phyloP scores from a whole-genome alignment of 257 asterid genomes.

The Ocimum tenuiflorum region DNA sequence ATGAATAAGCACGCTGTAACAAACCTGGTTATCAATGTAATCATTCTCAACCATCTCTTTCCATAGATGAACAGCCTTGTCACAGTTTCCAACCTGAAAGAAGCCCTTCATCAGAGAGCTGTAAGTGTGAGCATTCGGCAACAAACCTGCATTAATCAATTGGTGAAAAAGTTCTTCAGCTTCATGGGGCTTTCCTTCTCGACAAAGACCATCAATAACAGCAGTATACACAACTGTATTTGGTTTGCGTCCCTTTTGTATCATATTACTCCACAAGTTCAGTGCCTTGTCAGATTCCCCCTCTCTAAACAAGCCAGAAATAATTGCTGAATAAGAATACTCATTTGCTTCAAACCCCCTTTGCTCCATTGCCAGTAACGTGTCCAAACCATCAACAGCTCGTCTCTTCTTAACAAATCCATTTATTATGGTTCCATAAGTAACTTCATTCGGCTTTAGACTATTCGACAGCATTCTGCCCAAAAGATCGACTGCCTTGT shows the following conservation, averaged over 20 bases:
- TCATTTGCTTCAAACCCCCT: slow-evolving; percentile 54
- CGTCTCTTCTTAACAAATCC: slow-evolving; percentile 73
- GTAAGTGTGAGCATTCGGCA: slow-evolving; percentile 65
- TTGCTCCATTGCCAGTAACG: slow-evolving; percentile 62
- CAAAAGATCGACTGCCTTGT: slow-evolving; percentile 68
- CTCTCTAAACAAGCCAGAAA: slow-evolving; percentile 78
- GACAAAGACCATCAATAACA: slow-evolving; percentile 79
- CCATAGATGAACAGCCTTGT: slow-evolving; percentile 67
- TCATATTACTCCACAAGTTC: slow-evolving; percentile 55
- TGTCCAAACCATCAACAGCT: slow-evolving; percentile 52
- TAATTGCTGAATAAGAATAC: slow-evolving; percentile 65
- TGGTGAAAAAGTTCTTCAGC: slow-evolving; percentile 50
- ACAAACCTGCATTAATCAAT: slow-evolving; percentile 51
- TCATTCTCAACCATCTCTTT: slow-evolving; percentile 51
- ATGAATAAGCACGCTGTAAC: slow-evolving; percentile 67
- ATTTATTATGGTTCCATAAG: slow-evolving; percentile 73
- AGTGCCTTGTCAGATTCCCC: slow-evolving; percentile 59
- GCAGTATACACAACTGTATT: slow-evolving; percentile 72
- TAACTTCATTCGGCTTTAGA: slow-evolving; percentile 56
- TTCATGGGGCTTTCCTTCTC: slow-evolving; percentile 51
- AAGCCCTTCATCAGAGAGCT: slow-evolving; percentile 82
- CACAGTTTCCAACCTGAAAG: slow-evolving; percentile 55
- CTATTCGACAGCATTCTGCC: slow-evolving; percentile 59
- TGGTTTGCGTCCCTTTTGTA: slow-evolving; percentile 55
- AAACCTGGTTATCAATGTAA: slow-evolving; percentile 45